Evolutionary conservation across 2,329 filamentous ascomycete genomes (phyloP).

Genomic region (Venturia pyrina): DNA sequence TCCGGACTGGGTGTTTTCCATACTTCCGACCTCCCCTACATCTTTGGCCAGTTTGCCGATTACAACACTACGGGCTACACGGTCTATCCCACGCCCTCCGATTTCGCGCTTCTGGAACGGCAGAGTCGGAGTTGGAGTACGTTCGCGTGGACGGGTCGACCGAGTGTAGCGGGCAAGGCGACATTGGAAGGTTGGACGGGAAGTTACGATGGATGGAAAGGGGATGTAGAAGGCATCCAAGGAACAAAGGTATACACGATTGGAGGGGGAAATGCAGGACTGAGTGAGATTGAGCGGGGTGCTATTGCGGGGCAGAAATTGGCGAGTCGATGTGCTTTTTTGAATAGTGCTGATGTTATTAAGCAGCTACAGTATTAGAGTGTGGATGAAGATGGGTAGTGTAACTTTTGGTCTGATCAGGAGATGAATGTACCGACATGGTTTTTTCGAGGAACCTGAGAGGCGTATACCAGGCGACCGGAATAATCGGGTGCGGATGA

Average conservation of each 20-base stretch:
- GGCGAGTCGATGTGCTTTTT: constrained; percentile 37
- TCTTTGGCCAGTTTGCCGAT: not conserved
- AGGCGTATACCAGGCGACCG: too few species aligned
- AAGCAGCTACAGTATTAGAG: constrained; percentile 24
- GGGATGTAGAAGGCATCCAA: constrained; percentile 27
- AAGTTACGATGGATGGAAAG: constrained; percentile 24
- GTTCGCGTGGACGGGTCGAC: constrained; percentile 24
- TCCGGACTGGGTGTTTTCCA: not conserved
- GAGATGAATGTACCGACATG: too few species aligned
- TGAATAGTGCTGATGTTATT: constrained; percentile 37
- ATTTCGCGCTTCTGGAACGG: not conserved
- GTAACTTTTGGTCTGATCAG: too few species aligned
- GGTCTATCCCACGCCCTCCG: not conserved
- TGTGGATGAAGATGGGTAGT: too few species aligned
- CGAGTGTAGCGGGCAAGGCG: constrained; percentile 36
- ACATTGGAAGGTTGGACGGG: constrained; percentile 30
- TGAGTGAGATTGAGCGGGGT: constrained; percentile 17
- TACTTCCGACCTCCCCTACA: not conserved
- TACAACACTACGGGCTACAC: not conserved
- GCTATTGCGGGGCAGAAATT: constrained; percentile 30
- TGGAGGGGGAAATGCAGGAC: constrained; percentile 28
- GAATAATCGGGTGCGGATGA: too few species aligned
- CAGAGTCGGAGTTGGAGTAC: constrained; percentile 1
- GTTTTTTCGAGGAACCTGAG: too few species aligned
- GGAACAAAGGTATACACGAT: constrained; percentile 30